Evolutionary conservation across 495 filamentous ascomycete genomes (phyloP), one percentile per base, ranked within the genome.

Genomic region (Trichoderma virens): DNA sequence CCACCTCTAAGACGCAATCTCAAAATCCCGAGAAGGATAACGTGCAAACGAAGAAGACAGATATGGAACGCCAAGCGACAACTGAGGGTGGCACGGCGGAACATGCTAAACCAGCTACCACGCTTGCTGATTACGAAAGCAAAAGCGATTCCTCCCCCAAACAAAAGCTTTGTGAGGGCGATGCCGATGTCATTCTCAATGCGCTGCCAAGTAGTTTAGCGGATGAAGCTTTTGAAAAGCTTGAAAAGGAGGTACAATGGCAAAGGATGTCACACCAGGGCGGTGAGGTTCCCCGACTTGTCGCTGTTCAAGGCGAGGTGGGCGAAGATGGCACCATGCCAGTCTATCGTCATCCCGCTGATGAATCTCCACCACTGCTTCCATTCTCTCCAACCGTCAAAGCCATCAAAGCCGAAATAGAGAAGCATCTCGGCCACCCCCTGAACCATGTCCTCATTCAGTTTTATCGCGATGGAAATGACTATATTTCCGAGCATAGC

Each of bases 361-460:
- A 98, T 72, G 90, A 97, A 69, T 90, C 91, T 6, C 90, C 92
- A 0, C 88, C 90, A 0, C 72, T 96, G 18, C 74, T 87, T 0
- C 80, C 84, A 7, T 97, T 97, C 72, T 88, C 92, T 1, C 75
- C 85, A 1, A 83, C 84, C 5, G 88, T 98, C 0, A 77, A 85
- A 32, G 73, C 79, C 39, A 88, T 97, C 54, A 87, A 89, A 31
- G 68, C 79, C 18, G 78, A 79, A 38, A 83, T 91, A 4, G 88
- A 96, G 68, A 78, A 81, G 35, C 78, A 84, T 11, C 77, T 97
- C 5, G 84, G 88, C 6, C 95, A 98, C 70, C 81, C 88, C 6
- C 77, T 98, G 18, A 98, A 98, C 71, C 94, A 98, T 70, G 92
- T 89, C 11, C 80, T 98, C 16, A 93, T 98, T 38, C 94, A 98